Base-by-base conservation (phyloP, 306 rosid genomes). In the Rosa multiflora region DNA sequence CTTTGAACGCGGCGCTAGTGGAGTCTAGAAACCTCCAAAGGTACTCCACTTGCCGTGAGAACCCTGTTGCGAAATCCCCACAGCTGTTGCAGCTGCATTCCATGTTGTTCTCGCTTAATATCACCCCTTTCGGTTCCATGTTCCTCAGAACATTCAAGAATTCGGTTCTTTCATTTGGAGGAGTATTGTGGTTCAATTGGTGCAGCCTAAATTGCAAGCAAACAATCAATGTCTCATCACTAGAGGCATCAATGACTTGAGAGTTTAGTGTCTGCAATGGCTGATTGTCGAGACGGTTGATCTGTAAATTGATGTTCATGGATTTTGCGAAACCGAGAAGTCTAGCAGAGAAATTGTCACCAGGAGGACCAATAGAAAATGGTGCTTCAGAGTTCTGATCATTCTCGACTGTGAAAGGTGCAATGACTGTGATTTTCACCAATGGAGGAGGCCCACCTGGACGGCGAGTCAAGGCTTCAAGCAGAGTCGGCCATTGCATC, bases 191-290 rank as follows among this genome's bases (percentile, higher is more conserved):
- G 80, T 81, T 88, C 77, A 94, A 80, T 10, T 86, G 83, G 81
- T 94, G 97, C 76, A 91, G 86, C 81, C 99, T 88, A 69, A 92
- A 94, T 76, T 92, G 99, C 46, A 91, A 89, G 61, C 97, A 94
- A 6, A 92, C 85, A n/a, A 94, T 83, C 9, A 92, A 67, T 1
- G 84, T 87, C 82, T 94, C 98, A n/a, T 91, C 89, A 0, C 81
- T 72, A 32, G 81, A 83, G 17, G 82, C 55, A 35, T 82, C 76
- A 21, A 94, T 83, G 73, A 32, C 75, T 49, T 90, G 84, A 6
- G 90, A 55, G 72, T 79, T 85, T 46, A 94, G 72, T 3, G 55
- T 82, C 72, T 83, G 85, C 21, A 94, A 73, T 42, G 88, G 85
- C 43, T 82, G 90, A 58, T 84, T 85, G 48, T 94, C 91, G 5